Conservation (phyloP, 305 asterid genomes). For the Striga hermonthica region DNA sequence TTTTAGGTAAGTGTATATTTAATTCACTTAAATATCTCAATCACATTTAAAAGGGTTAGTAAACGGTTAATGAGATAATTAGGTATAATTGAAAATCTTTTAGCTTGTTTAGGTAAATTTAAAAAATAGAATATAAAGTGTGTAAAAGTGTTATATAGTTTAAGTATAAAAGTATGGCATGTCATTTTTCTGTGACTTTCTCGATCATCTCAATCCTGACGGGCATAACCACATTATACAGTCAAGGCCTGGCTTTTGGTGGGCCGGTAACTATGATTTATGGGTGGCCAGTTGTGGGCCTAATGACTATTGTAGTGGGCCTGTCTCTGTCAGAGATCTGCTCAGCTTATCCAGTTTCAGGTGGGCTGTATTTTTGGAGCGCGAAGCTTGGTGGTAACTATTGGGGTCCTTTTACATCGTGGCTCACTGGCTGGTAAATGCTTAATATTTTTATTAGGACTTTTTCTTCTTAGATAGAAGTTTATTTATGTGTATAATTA, state of each 20-base stretch:
- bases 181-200: constrained; percentile 55
- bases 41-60: too few species aligned
- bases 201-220: constrained; percentile 51
- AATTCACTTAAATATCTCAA: too few species aligned
- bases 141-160: too few species aligned
- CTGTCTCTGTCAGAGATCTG: constrained; percentile 60
- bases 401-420: constrained; percentile 47
- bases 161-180: too few species aligned
- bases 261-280: constrained; percentile 58
- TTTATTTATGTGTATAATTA: too few species aligned
- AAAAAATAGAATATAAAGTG: too few species aligned
- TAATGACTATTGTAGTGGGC: constrained; percentile 46
- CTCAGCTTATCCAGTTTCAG: constrained; percentile 63
- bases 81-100: too few species aligned
- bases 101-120: too few species aligned
- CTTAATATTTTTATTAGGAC: neutral
- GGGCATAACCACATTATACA: constrained; percentile 52
- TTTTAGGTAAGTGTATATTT: too few species aligned
- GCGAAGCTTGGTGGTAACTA: constrained; percentile 37
- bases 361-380: constrained; percentile 62
- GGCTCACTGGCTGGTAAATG: constrained; percentile 60
- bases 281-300: constrained; percentile 59
- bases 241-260: constrained; percentile 51
- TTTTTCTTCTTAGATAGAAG: too few species aligned
- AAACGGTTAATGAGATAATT: too few species aligned